phyloP scores from a whole-genome alignment of 140 eudicot species.

The Senecio squalidus region DNA sequence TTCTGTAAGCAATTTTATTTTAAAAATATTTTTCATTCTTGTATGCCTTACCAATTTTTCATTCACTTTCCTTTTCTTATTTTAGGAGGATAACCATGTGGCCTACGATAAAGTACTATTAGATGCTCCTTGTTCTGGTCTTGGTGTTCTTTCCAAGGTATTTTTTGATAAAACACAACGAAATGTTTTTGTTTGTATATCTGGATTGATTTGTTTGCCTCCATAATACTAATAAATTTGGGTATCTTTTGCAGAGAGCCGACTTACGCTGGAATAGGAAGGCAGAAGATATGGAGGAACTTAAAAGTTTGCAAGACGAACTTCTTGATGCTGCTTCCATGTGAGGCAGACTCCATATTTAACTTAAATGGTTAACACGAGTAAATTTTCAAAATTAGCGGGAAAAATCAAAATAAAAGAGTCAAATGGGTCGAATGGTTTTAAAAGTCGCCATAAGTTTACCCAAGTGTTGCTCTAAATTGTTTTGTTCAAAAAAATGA shows the following conservation, averaged over 20 bases:
- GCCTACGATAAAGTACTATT: conserved; percentile 75
- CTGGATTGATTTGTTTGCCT: background rate
- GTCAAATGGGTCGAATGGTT: too few relatives aligned
- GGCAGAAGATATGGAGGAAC: conserved; percentile 88
- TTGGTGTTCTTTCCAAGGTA: conserved; percentile 97
- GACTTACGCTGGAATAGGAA: conserved; percentile 93
- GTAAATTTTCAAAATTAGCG: background rate
- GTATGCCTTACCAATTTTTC: background rate
- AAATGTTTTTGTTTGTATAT: background rate
- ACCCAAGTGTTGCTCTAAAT: too few relatives aligned
- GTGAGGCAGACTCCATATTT: conserved; percentile 39
- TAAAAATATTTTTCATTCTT: background rate
- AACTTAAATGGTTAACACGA: background rate
- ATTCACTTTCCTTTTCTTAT: background rate
- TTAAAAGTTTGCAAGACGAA: conserved; percentile 69
- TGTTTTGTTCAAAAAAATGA: too few relatives aligned
- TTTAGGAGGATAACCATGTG: conserved; percentile 37
- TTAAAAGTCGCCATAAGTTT: too few relatives aligned
- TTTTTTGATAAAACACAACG: conserved; percentile 3
- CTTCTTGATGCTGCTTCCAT: conserved; percentile 85
- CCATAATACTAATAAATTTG: background rate
- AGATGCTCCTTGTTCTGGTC: conserved; percentile 96
- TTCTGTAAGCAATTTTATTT: conserved; percentile 44
- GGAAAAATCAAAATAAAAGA: too few relatives aligned
- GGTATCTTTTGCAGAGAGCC: conserved; percentile 57